Conservation (phyloP, 495 filamentous ascomycete genomes). For the Aspergillus bertholletiae region DNA sequence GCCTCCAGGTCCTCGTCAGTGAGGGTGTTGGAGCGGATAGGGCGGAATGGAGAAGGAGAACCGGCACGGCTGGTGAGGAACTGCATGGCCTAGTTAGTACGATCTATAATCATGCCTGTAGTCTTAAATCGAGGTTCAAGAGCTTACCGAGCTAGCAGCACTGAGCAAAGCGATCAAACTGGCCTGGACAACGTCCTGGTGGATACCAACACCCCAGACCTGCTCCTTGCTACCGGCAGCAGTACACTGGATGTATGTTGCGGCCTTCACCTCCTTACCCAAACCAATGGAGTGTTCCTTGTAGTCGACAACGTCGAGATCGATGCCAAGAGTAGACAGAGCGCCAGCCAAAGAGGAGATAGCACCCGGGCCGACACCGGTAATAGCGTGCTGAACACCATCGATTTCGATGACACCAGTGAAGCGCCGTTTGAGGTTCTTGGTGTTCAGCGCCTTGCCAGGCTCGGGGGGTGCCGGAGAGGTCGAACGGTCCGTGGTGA, state of each 20-base stretch:
- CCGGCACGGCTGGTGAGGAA: slow-evolving; percentile 45
- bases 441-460: slow-evolving; percentile 68
- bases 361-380: slow-evolving; percentile 82
- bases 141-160: slow-evolving; percentile 83
- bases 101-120: not conserved
- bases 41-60: slow-evolving; percentile 47
- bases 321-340: slow-evolving; percentile 74
- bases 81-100: slow-evolving; percentile 21
- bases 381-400: slow-evolving; percentile 70
- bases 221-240: slow-evolving; percentile 59
- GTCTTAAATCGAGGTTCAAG: not conserved
- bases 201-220: slow-evolving; percentile 95
- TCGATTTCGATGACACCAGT: slow-evolving; percentile 86
- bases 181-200: slow-evolving; percentile 91
- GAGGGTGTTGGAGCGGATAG: slow-evolving; percentile 43
- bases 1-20: slow-evolving; percentile 44
- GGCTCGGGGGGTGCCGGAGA: slow-evolving; percentile 69
- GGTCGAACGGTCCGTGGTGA: slow-evolving; percentile 76
- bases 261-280: slow-evolving; percentile 80
- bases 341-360: slow-evolving; percentile 86
- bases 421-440: slow-evolving; percentile 78
- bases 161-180: slow-evolving; percentile 84
- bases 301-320: slow-evolving; percentile 90
- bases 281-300: slow-evolving; percentile 92
- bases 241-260: slow-evolving; percentile 89